phyloP scores from a whole-genome alignment of 1,284 basidiomycete species.

The Boletus coffeatus region DNA sequence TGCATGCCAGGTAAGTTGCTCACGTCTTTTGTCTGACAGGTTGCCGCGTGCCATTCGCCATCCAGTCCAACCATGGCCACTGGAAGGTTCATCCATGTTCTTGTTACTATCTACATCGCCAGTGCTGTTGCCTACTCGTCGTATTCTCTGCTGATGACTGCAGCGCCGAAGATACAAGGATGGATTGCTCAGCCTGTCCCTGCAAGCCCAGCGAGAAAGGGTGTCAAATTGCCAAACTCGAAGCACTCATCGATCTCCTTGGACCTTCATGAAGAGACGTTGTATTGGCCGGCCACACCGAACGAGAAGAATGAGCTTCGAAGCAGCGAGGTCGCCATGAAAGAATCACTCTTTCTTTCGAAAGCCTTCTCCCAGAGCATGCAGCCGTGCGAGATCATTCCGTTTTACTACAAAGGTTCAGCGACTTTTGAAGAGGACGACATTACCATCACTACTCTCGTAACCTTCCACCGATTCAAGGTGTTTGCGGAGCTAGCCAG shows the following conservation, averaged over 20 bases:
- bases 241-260: constrained; percentile 2
- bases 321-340: constrained; percentile 28
- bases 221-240: background rate
- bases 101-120: constrained; percentile 24
- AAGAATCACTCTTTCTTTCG: constrained; percentile 48
- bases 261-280: constrained; percentile 11
- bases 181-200: constrained; percentile 6
- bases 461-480: constrained; percentile 73
- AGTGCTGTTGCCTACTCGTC: constrained; percentile 34
- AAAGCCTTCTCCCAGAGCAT: constrained; percentile 64
- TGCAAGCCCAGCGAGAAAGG: background rate
- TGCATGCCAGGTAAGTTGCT: constrained; percentile 7
- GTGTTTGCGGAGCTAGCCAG: constrained; percentile 66
- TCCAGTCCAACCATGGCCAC: constrained; percentile 7
- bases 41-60: background rate
- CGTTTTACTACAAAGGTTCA: constrained; percentile 71
- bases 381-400: constrained; percentile 68
- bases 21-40: background rate
- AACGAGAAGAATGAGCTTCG: constrained; percentile 12
- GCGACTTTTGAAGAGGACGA: constrained; percentile 51
- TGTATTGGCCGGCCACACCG: constrained; percentile 16
- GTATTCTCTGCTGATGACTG: constrained; percentile 24
- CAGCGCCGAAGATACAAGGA: constrained; percentile 14
- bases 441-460: constrained; percentile 78
- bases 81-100: constrained; percentile 14